Percentiles rank a stretch among this genome's conserved stretches.
phyloP scores from a whole-genome alignment of 192 early-diverging fungal genomes.

The Gaertneriomyces sp. region DNA sequence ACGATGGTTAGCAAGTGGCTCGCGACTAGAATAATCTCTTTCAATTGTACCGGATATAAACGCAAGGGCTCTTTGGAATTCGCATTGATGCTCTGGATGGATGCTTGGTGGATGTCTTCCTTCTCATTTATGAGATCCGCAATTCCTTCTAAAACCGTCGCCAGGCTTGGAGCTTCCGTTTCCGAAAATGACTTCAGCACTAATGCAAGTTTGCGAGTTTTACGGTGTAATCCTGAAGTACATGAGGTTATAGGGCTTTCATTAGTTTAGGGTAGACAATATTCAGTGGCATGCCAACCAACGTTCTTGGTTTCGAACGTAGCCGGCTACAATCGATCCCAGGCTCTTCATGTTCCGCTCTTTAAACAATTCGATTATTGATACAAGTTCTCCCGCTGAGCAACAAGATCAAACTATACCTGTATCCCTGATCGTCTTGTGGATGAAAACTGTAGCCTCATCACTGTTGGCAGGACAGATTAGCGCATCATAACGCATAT shows the following conservation, averaged over 20 bases:
- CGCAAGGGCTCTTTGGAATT: slow-evolving; percentile 36
- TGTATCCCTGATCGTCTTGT: slow-evolving; percentile 15
- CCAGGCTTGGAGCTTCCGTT: slow-evolving; percentile 17
- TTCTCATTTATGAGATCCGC: slow-evolving; percentile 30
- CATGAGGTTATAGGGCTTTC: not conserved
- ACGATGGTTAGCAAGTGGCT: not conserved
- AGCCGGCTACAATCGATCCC: slow-evolving; percentile 13
- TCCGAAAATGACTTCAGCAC: slow-evolving; percentile 35
- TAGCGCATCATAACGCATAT: too few relatives aligned
- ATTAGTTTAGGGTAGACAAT: too few relatives aligned
- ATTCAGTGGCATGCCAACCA: not conserved
- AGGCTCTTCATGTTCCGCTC: slow-evolving; percentile 25
- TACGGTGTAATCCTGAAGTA: slow-evolving; percentile 27
- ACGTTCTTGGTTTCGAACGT: slow-evolving; percentile 36
- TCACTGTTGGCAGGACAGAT: not conserved
- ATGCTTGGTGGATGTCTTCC: slow-evolving; percentile 20
- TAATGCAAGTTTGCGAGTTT: slow-evolving; percentile 34
- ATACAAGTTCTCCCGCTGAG: not conserved
- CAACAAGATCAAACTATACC: slow-evolving; percentile 1
- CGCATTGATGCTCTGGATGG: slow-evolving; percentile 27
- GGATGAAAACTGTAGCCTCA: slow-evolving; percentile 16
- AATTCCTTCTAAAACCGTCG: slow-evolving; percentile 10
- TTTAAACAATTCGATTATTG: not conserved
- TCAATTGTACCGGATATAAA: slow-evolving; percentile 23
- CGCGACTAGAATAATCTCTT: not conserved